Evolutionary conservation across 2,329 filamentous ascomycete genomes (phyloP), one percentile per base, ranked within the genome.

Genomic region (Sphaerulina vaccinii): DNA sequence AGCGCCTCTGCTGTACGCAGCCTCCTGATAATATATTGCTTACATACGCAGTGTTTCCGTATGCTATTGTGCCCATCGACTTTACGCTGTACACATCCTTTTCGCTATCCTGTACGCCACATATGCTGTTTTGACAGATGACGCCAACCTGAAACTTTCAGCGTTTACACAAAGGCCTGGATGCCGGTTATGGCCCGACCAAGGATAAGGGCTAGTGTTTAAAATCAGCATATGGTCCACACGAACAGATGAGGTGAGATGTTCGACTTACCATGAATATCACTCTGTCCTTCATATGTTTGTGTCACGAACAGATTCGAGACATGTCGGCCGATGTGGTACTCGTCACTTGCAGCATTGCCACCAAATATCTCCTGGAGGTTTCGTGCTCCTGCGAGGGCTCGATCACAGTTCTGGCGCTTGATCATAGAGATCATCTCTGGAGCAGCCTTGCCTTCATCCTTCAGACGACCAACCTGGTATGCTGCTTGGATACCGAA

Each of bases 361-460:
- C 93, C 93, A 52, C 93, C 93, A 74, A 99, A 96, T 18, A 99
- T 82, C 75, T 99, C 93, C 72, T 99, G 93, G 55, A 99, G 76
- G 55, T 80, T 84, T 60, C 93, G 80, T 16, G 90, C 84, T 60
- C 92, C 90, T 23, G 81, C 75, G 64, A 99, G 75, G 13, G 93
- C 93, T 46, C 86, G 79, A 72, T 99, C 93, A 71, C 93, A 99
- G 73, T 99, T 99, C 75, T 97, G 91, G 61, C 93, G 80, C 81
- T 99, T 99, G 68, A 97, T 85, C 88, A 99, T 86, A 7, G 81
- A 84, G 65, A 99, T 95, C 92, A 97, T 97, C 76, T 99, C 93
- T 5, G 93, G 91, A 2, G 87, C 85, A 19, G 82, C 84, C 71
- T 90, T 88, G 58, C 91, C 91, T 68, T 89, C 84, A 64, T 97